A percentile compares a stretch with the other conserved stretches of the same genome.
These are phyloP conservation scores for Phoenix roebelenii DNA, from an alignment of 176 grass and related monocot genomes.

Conservation along the genomic window DNA sequence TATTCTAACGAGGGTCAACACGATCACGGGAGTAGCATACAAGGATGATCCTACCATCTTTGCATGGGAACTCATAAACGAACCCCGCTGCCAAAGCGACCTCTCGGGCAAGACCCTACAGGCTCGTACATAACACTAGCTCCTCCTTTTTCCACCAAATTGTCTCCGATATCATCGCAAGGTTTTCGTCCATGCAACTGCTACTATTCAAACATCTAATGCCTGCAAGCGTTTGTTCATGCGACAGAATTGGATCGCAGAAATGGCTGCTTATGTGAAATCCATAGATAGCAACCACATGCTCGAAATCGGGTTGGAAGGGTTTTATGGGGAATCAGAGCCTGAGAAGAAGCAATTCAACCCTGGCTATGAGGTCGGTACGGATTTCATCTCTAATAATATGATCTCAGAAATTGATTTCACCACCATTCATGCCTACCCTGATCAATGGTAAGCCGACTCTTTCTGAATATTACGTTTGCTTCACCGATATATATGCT, in stretches of 20 bases:
- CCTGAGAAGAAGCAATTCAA: constrained; percentile 53
- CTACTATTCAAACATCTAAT: neutral
- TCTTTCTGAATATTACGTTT: too few relatives aligned
- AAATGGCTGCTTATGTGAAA: constrained; percentile 70
- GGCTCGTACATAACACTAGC: neutral
- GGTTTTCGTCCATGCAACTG: neutral
- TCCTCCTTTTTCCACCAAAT: neutral
- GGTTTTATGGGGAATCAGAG: constrained; percentile 57
- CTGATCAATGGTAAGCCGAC: constrained; percentile 46
- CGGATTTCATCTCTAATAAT: constrained; percentile 51
- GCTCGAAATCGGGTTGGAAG: constrained; percentile 60
- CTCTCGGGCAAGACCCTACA: constrained; percentile 38
- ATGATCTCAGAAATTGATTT: constrained; percentile 45
- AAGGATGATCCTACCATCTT: constrained; percentile 70
- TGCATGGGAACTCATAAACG: constrained; percentile 92
- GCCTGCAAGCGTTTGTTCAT: too few relatives aligned
- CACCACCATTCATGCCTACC: constrained; percentile 85
- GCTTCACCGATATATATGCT: too few relatives aligned
- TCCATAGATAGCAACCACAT: constrained; percentile 53
- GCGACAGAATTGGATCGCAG: constrained; percentile 55
- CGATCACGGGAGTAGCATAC: constrained; percentile 50
- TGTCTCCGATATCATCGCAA: neutral
- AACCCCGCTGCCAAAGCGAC: constrained; percentile 52
- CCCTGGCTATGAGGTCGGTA: constrained; percentile 41
- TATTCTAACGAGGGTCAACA: constrained; percentile 35